Conservation (phyloP, 768 basidiomycete species). For the Tubosaeta brunneosetosa region DNA sequence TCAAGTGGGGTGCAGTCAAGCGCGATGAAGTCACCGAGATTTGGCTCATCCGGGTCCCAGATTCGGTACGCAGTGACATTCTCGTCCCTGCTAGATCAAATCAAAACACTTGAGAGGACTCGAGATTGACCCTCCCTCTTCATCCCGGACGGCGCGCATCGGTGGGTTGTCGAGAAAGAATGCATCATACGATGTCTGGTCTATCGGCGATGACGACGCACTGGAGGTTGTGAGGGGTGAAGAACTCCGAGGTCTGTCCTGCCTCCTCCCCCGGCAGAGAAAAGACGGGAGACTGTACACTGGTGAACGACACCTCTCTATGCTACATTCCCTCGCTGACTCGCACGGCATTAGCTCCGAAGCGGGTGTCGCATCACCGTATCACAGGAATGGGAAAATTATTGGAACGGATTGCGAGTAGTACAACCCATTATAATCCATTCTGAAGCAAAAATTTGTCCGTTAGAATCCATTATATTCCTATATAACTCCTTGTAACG, state of each 20-base stretch:
- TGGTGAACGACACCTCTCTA: slow-evolving; percentile 33
- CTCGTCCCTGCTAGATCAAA: slow-evolving; percentile 47
- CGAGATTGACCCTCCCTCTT: slow-evolving; percentile 42
- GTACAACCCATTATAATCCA: too few species aligned
- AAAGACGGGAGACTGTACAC: slow-evolving; percentile 56
- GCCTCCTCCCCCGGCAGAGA: slow-evolving; percentile 59
- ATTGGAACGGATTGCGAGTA: too few species aligned
- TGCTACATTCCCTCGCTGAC: slow-evolving; percentile 42
- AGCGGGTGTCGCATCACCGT: slow-evolving; percentile 46
- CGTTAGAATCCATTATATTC: too few species aligned
- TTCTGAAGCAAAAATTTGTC: too few species aligned
- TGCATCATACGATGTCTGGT: slow-evolving; percentile 62
- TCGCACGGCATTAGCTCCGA: slow-evolving; percentile 43
- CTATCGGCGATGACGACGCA: slow-evolving; percentile 41
- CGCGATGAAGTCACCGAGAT: slow-evolving; percentile 57
- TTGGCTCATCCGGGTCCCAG: slow-evolving; percentile 68
- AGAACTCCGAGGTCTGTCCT: slow-evolving; percentile 56
- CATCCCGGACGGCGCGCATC: slow-evolving; percentile 38
- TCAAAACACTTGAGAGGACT: slow-evolving; percentile 55
- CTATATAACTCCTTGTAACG: too few species aligned
- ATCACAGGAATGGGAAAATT: too few species aligned
- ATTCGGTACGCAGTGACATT: slow-evolving; percentile 45
- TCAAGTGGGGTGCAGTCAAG: slow-evolving; percentile 66
- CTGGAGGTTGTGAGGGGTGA: slow-evolving; percentile 48
- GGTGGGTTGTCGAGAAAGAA: slow-evolving; percentile 53